Evolutionary conservation across 352 stramenopile genomes (phyloP).

Genomic region (Chrysophaeum taylorii): DNA sequence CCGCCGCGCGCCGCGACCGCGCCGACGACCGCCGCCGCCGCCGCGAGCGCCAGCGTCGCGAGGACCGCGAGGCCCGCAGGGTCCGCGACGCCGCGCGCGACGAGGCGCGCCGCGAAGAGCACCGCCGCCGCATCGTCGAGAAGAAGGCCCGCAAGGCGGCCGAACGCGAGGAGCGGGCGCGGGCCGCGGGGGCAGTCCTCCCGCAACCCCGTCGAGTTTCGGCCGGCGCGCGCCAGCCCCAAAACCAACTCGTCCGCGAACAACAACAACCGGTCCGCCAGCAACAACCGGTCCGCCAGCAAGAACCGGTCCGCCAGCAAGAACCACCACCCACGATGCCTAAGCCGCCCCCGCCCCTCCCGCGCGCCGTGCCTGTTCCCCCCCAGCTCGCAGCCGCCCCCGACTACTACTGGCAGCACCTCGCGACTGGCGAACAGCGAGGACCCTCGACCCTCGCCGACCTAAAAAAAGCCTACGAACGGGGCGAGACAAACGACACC

Average conservation of each 20-base stretch:
- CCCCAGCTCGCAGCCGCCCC: neutral
- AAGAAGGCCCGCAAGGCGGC: conserved; percentile 19
- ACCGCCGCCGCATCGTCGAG: conserved; percentile 7
- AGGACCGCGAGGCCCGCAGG: conserved; percentile 15
- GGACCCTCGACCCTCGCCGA: neutral
- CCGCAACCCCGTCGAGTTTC: too few relatives aligned
- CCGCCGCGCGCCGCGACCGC: neutral
- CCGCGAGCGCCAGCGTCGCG: neutral
- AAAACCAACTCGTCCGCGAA: neutral
- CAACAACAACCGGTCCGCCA: neutral
- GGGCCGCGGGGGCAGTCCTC: conserved; percentile 16
- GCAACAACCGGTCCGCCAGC: neutral
- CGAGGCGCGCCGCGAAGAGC: conserved; percentile 13
- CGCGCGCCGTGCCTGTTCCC: neutral
- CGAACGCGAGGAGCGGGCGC: conserved; percentile 21
- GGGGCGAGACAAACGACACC: neutral
- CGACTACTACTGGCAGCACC: conserved; percentile 10
- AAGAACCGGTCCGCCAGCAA: neutral
- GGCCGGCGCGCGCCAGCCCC: neutral
- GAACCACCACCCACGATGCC: neutral
- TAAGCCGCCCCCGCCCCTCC: neutral
- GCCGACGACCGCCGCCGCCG: conserved; percentile 13
- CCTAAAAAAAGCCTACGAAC: neutral
- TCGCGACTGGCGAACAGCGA: neutral
- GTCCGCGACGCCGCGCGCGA: conserved; percentile 12